Evolutionary conservation across 345 rosid species (phyloP).

Genomic region (Odontarrhena argentea): DNA sequence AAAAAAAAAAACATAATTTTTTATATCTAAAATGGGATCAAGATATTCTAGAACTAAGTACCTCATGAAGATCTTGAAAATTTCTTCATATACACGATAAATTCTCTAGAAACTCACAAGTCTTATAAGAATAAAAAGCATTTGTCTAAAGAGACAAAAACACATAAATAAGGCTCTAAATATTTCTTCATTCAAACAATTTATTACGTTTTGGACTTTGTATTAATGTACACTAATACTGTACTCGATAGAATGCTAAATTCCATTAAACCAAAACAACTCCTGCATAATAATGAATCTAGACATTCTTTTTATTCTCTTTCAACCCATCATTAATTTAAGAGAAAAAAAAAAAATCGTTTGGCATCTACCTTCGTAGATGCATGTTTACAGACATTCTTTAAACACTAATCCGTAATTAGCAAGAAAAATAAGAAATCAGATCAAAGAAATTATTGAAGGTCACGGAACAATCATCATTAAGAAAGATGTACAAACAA

Average conservation of each 20-base stretch:
- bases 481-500: background rate
- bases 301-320: too few species aligned
- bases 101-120: background rate
- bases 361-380: too few species aligned
- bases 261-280: constrained; percentile 7
- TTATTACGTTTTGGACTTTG: constrained; percentile 5
- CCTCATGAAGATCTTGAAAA: constrained; percentile 5
- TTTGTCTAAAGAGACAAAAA: background rate
- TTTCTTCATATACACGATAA: background rate
- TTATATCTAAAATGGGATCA: constrained; percentile 25
- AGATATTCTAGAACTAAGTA: background rate
- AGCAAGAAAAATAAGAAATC: too few species aligned
- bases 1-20: background rate
- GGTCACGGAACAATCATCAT: background rate
- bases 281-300: background rate
- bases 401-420: too few species aligned
- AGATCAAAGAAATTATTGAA: constrained; percentile 1
- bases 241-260: background rate
- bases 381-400: too few species aligned
- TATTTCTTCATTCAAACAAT: constrained; percentile 2
- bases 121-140: constrained; percentile 16
- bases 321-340: too few species aligned
- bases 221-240: background rate
- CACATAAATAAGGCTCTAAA: background rate
- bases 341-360: too few species aligned